phyloP scores from a whole-genome alignment of 2,329 filamentous ascomycete species.

The Fusarium anguioides region DNA sequence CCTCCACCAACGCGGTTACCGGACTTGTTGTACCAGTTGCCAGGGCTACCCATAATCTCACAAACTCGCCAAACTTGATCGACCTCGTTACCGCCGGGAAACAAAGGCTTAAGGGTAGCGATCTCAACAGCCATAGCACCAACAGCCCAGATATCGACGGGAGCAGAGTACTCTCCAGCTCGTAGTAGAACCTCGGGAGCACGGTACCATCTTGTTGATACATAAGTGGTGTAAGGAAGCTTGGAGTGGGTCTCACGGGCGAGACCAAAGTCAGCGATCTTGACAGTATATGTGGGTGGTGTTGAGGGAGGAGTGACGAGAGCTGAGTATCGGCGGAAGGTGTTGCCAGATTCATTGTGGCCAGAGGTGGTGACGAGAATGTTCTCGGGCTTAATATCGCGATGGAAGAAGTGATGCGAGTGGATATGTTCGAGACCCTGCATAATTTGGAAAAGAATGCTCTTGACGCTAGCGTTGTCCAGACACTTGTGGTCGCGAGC shows the following conservation, averaged over 20 bases:
- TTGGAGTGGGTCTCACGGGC: slow-evolving; percentile 98
- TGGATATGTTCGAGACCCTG: slow-evolving; percentile 97
- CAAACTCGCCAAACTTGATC: slow-evolving; percentile 99
- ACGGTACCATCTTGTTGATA: slow-evolving; percentile 97
- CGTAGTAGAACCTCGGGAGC: slow-evolving; percentile 94
- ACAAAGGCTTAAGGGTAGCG: slow-evolving; percentile 93
- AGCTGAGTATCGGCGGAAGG: slow-evolving; percentile 92
- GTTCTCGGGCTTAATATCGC: slow-evolving; percentile 99
- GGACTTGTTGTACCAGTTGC: slow-evolving; percentile 96
- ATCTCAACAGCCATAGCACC: slow-evolving; percentile 99
- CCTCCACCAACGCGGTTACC: slow-evolving; percentile 89
- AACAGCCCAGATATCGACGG: slow-evolving; percentile 98
- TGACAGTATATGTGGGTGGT: slow-evolving; percentile 92
- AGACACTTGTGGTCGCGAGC: slow-evolving; percentile 94
- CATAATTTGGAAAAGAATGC: slow-evolving; percentile 97
- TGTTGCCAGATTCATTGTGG: slow-evolving; percentile 81
- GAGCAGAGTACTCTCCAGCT: slow-evolving; percentile 95
- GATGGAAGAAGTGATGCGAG: slow-evolving; percentile 96
- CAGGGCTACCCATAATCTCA: slow-evolving; percentile 99
- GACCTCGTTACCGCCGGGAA: slow-evolving; percentile 97
- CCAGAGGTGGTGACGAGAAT: slow-evolving; percentile 95
- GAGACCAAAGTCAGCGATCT: slow-evolving; percentile 97
- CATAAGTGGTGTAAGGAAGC: slow-evolving; percentile 96
- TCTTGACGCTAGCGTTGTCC: slow-evolving; percentile 93
- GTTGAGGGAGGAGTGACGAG: slow-evolving; percentile 95